Conservation (phyloP, 176 grass and related monocot genomes). For the Aegilops speltoides region DNA sequence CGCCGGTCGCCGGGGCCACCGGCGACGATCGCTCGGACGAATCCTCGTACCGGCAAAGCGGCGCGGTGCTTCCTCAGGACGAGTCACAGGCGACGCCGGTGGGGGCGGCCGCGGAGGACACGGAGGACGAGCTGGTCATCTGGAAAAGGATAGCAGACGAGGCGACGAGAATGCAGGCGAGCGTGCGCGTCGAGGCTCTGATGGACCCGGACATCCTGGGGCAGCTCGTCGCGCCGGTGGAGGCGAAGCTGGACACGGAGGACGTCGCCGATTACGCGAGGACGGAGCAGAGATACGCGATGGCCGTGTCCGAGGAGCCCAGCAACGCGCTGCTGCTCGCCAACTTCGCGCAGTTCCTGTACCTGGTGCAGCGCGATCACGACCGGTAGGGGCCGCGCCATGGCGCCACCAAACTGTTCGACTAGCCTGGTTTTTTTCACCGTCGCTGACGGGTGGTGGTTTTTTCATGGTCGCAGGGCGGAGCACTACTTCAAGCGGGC, state of each 20-base stretch:
- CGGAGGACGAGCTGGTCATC: constrained; percentile 48
- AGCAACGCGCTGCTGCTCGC: constrained; percentile 67
- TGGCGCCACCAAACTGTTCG: constrained; percentile 6
- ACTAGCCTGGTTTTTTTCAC: too few relatives aligned
- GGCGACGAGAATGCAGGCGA: constrained; percentile 58
- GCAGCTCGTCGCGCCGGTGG: constrained; percentile 68
- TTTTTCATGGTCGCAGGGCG: constrained; percentile 47
- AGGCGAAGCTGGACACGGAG: constrained; percentile 40
- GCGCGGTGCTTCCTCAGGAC: constrained; percentile 34
- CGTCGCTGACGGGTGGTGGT: constrained; percentile 17
- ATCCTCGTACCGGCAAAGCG: constrained; percentile 23
- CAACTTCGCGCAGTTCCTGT: constrained; percentile 91
- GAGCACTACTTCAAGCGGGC: constrained; percentile 77
- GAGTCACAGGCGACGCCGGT: constrained; percentile 12
- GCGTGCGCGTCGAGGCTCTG: constrained; percentile 41
- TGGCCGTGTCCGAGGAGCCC: constrained; percentile 61
- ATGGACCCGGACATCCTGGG: constrained; percentile 59
- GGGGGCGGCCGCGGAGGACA: constrained; percentile 15
- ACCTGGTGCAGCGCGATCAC: constrained; percentile 68
- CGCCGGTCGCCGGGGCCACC: constrained; percentile 61
- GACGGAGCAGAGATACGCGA: constrained; percentile 63
- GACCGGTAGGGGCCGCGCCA: constrained; percentile 49
- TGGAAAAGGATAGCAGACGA: constrained; percentile 71
- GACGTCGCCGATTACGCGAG: constrained; percentile 33
- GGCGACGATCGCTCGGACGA: constrained; percentile 67